Conservation (phyloP, 805 yeast species). For the Kluyveromyces aestuarii region DNA sequence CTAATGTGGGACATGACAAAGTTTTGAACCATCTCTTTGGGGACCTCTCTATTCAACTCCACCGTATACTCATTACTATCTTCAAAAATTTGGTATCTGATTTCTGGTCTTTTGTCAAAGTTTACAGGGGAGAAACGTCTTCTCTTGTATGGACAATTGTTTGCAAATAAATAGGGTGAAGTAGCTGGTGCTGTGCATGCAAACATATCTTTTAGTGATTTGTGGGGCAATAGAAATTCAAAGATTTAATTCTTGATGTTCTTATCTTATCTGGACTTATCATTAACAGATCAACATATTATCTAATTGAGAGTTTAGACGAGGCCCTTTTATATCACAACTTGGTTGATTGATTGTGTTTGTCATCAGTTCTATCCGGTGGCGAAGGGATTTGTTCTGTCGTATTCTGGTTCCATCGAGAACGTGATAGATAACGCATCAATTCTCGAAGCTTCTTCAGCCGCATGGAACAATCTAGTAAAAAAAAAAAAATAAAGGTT, state of each 20-base stretch:
- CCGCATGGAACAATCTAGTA: neutral
- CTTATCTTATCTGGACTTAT: too few relatives aligned
- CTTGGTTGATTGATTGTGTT: too few relatives aligned
- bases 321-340: too few relatives aligned
- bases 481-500: too few relatives aligned
- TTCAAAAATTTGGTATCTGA: constrained; percentile 10
- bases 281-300: too few relatives aligned
- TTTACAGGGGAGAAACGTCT: neutral
- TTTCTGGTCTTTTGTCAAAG: neutral
- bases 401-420: neutral
- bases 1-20: constrained; percentile 12
- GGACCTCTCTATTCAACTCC: constrained; percentile 13
- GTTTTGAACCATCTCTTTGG: constrained; percentile 12
- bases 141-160: constrained; percentile 1
- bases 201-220: neutral
- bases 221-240: too few relatives aligned
- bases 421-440: too few relatives aligned
- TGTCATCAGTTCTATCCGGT: neutral
- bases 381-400: neutral
- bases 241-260: too few relatives aligned
- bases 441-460: neutral
- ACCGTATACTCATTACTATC: constrained; percentile 10
- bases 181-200: constrained; percentile 1
- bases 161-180: neutral
- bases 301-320: too few relatives aligned